Evolutionary conservation across 257 asterid species (phyloP), one percentile per base, ranked within the genome.

Genomic region (Ballota nigra): DNA sequence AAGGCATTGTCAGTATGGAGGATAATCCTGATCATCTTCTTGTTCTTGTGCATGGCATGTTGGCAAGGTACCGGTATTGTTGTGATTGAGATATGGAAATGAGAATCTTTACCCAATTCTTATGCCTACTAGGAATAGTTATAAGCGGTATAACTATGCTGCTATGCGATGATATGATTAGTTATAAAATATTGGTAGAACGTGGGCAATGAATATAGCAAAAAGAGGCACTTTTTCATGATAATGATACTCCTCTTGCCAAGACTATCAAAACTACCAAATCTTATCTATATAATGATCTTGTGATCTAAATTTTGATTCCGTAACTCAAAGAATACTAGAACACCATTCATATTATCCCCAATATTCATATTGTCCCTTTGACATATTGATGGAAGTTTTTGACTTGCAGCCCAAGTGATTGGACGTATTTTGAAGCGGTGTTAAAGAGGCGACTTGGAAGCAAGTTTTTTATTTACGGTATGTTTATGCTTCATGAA

Each of bases 1-100:
- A 70, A 78, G 79, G 76, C 63, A 73, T 74, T 53, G 74, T 64
- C 19, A 75, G 40, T 31, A 23, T 40, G 68, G 89, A 86, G 60
- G 88, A 85, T 69, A 83, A 89, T 75, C 96, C 96, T 0, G 90
- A 89, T 65, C 98, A 93, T 87, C 98, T 93, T 80, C 89, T 91
- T 73, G 96, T 93, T 82, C 98, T 93, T 74, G 97, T 93, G 79
- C 98, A 93, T 72, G 98, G 97, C 72, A 91, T 93, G 77, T 65
- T 93, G 85, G 98, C 92, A 38, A 86, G 97, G 97, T 91, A 78
- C 65, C 20, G 5, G 13, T 45, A 13, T 56, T 66, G 51, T 63
- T 73, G 19, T 49, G 34, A 53, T 6, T 31, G 20, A 62, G 38
- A 59, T 29, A 26, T 34, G 57, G 63, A 52, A 47, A 22, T 5